These are phyloP conservation scores for Tanacetum coccineum DNA, from an alignment of 129 eudicot genomes.

Conservation along the genomic window DNA sequence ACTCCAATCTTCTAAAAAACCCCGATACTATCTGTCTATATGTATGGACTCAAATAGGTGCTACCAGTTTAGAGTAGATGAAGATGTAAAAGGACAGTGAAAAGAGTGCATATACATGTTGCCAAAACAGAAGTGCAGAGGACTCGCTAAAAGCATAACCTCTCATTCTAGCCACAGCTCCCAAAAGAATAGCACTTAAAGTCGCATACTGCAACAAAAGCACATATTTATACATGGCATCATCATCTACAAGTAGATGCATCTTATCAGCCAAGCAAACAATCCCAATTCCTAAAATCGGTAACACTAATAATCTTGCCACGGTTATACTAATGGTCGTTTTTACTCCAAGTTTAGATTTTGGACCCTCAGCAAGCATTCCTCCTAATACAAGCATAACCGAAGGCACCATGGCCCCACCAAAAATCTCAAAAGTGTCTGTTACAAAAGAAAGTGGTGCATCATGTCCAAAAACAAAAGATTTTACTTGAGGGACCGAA, in stretches of 20 bases:
- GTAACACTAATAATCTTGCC: constrained; percentile 45
- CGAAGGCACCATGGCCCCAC: constrained; percentile 52
- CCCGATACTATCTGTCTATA: not conserved
- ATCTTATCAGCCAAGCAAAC: constrained; percentile 40
- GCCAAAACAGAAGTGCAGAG: constrained; percentile 53
- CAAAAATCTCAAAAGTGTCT: constrained; percentile 43
- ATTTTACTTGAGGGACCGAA: constrained; percentile 29
- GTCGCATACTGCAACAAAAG: constrained; percentile 46
- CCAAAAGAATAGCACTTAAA: constrained; percentile 51
- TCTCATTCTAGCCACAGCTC: constrained; percentile 56
- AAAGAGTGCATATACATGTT: constrained; percentile 38
- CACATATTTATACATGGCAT: constrained; percentile 40
- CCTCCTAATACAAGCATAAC: constrained; percentile 56
- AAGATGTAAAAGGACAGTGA: constrained; percentile 39
- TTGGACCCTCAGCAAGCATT: constrained; percentile 55
- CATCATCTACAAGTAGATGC: constrained; percentile 36
- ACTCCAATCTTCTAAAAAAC: not conserved
- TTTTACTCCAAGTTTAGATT: constrained; percentile 37
- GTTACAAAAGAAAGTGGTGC: constrained; percentile 46
- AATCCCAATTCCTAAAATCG: constrained; percentile 40
- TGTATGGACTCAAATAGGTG: not conserved
- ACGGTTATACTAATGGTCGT: constrained; percentile 47
- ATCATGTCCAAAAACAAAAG: constrained; percentile 44
- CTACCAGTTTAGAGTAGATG: constrained; percentile 24
- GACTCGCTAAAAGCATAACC: constrained; percentile 52